Evolutionary conservation across 208 protist genomes (phyloP), one percentile per base, ranked within the genome.

Genomic region (Blastocrithidia nonstop): DNA sequence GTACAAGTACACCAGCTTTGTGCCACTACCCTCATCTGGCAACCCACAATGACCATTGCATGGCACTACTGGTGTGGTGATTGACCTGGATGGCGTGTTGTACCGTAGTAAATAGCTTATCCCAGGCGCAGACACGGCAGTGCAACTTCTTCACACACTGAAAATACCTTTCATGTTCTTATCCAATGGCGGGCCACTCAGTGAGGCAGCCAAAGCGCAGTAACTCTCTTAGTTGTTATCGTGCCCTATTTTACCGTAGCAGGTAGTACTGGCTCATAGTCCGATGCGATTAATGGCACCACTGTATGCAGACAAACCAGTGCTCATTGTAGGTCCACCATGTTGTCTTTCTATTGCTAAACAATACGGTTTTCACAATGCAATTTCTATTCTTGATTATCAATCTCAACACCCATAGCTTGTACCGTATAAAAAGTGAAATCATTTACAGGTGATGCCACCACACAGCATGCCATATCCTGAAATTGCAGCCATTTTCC

Each of bases 11-110:
- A 53, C 64, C 22, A 28, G 50, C 0, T 80, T 57, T 47, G 60
- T 79, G 15, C 50, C 61, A 0, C 53, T 53, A 0, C 29, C 38
- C 4, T 8, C 44, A 6, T 19, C 19, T 0, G 22, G 15, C 7
- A 39, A 33, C 2, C 50, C 45, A 24, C 36, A 45, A 17, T 93
- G 76, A 76, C 84, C 84, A 5, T 36, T 93, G 19, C 76, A 87
- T 62, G 79, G 79, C 15, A 77, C 67, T 0, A 65, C 65, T 11
- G 84, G 72, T 4, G 40, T 89, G 19, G 79, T 93, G 41, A 55
- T 93, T 45, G 84, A 93, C 45, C 68, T 93, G 24, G 79, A 93
- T 40, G 84, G 84, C 17, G 79, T 88, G 9, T 54, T 93, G 6
- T 63, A 71, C 47, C 71, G 79, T 27, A 66, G 71, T 29, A 43